A percentile compares a stretch with the other conserved stretches of the same genome.
phyloP scores from a whole-genome alignment of 495 filamentous ascomycete species.

The Aspergillus haitiensis region DNA sequence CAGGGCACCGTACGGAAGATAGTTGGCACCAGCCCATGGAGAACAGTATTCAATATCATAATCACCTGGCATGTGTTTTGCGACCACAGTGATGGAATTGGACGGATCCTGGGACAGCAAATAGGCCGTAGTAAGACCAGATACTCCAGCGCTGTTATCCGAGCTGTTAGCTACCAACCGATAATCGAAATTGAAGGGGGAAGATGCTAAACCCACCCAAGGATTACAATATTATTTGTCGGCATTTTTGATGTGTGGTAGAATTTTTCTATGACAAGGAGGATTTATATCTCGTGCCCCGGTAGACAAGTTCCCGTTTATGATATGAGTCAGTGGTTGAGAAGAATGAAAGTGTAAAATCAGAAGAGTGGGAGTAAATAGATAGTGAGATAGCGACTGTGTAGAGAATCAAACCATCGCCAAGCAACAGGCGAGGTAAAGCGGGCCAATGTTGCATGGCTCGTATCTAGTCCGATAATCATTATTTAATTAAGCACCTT shows the following conservation, averaged over 20 bases:
- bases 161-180: background rate
- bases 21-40: slow-evolving; percentile 95
- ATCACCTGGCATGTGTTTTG: slow-evolving; percentile 98
- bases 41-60: slow-evolving; percentile 96
- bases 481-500: background rate
- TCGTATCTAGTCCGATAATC: background rate
- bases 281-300: background rate
- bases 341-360: background rate
- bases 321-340: background rate
- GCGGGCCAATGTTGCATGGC: background rate
- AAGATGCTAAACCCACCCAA: slow-evolving; percentile 53
- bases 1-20: slow-evolving; percentile 63
- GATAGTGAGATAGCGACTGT: background rate
- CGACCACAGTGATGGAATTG: slow-evolving; percentile 76
- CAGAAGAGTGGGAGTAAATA: background rate
- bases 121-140: slow-evolving; percentile 88
- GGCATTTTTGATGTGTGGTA: slow-evolving; percentile 30
- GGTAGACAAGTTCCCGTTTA: background rate
- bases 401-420: background rate
- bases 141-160: slow-evolving; percentile 74
- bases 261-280: too few species aligned
- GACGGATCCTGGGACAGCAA: slow-evolving; percentile 68
- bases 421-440: background rate
- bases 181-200: background rate
- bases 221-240: slow-evolving; percentile 58